A percentile compares a stretch with the other conserved stretches of the same genome.
Conservation (phyloP, 2,329 filamentous ascomycete genomes). For the Xylariaceae sp. region DNA sequence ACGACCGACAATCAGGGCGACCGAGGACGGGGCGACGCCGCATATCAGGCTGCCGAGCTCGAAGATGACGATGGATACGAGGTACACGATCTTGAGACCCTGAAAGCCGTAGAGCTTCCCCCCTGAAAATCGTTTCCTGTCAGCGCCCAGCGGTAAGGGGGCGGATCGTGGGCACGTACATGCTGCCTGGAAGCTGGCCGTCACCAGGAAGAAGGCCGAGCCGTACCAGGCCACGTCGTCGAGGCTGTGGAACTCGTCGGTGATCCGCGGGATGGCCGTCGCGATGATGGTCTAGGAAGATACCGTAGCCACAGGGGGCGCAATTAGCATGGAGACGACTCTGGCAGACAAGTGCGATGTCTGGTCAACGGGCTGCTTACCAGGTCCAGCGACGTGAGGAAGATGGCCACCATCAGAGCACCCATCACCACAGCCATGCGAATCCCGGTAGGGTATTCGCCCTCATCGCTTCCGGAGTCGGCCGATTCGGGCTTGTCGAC, state of each 20-base stretch:
- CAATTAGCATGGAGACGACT: not conserved
- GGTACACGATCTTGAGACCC: constrained; percentile 11
- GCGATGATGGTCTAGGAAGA: constrained; percentile 43
- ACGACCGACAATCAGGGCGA: constrained; percentile 12
- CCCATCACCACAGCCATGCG: constrained; percentile 36
- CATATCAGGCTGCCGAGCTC: constrained; percentile 11
- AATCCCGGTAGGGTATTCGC: constrained; percentile 32
- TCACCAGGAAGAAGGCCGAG: constrained; percentile 44
- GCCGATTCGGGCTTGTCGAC: too few relatives aligned
- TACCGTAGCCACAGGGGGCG: constrained; percentile 1
- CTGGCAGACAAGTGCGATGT: not conserved
- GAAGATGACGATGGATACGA: constrained; percentile 10
- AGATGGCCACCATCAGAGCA: constrained; percentile 39
- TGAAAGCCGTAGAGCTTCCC: constrained; percentile 42
- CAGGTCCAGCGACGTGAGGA: constrained; percentile 42
- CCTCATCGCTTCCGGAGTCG: too few relatives aligned
- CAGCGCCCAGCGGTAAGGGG: too few relatives aligned
- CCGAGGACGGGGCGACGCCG: constrained; percentile 7
- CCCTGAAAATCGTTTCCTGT: too few relatives aligned
- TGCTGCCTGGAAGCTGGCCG: constrained; percentile 36
- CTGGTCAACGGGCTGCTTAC: constrained; percentile 21
- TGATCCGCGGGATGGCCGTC: constrained; percentile 50
- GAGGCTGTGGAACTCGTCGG: constrained; percentile 42
- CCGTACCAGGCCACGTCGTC: constrained; percentile 54
- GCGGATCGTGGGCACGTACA: too few relatives aligned